phyloP scores from a whole-genome alignment of 106 monocot genomes.

The Phalaenopsis equestris region DNA sequence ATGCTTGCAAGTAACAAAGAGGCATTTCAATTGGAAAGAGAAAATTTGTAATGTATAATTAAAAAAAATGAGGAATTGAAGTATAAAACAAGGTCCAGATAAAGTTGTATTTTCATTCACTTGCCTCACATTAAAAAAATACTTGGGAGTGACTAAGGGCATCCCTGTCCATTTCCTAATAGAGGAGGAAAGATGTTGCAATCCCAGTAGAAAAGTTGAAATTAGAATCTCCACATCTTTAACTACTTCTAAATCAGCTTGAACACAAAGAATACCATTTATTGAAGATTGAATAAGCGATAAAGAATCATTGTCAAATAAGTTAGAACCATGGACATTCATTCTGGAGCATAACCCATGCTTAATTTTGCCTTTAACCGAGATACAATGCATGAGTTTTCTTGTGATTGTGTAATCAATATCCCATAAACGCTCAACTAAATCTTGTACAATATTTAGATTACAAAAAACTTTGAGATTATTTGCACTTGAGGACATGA shows the following conservation, averaged over 20 bases:
- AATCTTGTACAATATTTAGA: slow-evolving; percentile 33
- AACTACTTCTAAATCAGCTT: slow-evolving; percentile 30
- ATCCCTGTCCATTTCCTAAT: slow-evolving; percentile 51
- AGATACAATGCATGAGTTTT: slow-evolving; percentile 29
- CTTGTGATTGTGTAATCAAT: slow-evolving; percentile 24
- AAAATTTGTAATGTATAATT: neutral
- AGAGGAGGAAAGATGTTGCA: slow-evolving; percentile 33
- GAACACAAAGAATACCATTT: slow-evolving; percentile 18
- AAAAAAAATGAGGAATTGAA: neutral
- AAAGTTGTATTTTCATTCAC: neutral
- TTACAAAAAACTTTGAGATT: slow-evolving; percentile 7
- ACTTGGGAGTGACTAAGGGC: slow-evolving; percentile 48
- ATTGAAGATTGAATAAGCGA: slow-evolving; percentile 34
- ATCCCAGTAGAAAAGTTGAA: slow-evolving; percentile 19
- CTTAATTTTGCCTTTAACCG: slow-evolving; percentile 11
- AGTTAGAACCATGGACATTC: slow-evolving; percentile 13
- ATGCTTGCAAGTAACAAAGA: too few species aligned
- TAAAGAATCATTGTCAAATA: slow-evolving; percentile 23
- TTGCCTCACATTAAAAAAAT: slow-evolving; percentile 71
- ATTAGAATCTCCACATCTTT: slow-evolving; percentile 15
- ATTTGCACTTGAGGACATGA: neutral
- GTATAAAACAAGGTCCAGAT: neutral
- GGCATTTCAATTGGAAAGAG: neutral
- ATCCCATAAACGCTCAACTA: slow-evolving; percentile 39
- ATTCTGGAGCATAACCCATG: slow-evolving; percentile 19